Evolutionary conservation across 768 basidiomycete species (phyloP).

Genomic region (Pluteus cervinus): DNA sequence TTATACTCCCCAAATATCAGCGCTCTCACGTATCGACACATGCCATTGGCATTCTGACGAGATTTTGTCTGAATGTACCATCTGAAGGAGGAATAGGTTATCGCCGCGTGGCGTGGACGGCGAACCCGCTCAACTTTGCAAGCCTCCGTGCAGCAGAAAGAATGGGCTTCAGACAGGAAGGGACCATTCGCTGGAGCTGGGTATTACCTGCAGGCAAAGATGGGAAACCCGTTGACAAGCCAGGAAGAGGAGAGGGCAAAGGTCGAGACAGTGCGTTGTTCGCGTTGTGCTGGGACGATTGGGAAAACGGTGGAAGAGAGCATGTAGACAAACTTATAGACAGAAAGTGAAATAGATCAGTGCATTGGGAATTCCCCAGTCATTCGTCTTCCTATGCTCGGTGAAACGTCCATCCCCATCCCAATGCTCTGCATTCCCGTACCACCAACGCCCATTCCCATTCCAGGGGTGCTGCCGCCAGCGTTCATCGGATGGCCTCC

Average conservation of each 20-base stretch:
- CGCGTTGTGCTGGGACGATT: conserved; percentile 42
- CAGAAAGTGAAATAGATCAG: no score
- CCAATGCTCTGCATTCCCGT: conserved; percentile 6
- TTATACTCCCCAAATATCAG: conserved; percentile 44
- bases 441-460: conserved; percentile 8
- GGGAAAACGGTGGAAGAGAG: conserved; percentile 34
- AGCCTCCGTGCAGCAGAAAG: conserved; percentile 43
- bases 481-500: conserved; percentile 6
- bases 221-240: conserved; percentile 17
- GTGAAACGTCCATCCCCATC: conserved; percentile 6
- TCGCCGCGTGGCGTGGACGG: conserved; percentile 49
- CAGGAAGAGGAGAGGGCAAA: conserved; percentile 22
- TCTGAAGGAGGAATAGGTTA: conserved; percentile 40
- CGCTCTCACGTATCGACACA: conserved; percentile 42
- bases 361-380: no score
- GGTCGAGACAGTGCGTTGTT: conserved; percentile 33
- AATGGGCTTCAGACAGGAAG: conserved; percentile 50
- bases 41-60: conserved; percentile 34
- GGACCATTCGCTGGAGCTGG: conserved; percentile 41
- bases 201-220: conserved; percentile 28
- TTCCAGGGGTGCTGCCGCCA: conserved; percentile 5
- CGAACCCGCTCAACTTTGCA: conserved; percentile 35
- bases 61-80: conserved; percentile 30
- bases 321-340: conserved; percentile 21
- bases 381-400: conserved; percentile 5